These are phyloP conservation scores for Termitomyces heimii DNA, from an alignment of 768 basidiomycete species.

Conservation along the genomic window DNA sequence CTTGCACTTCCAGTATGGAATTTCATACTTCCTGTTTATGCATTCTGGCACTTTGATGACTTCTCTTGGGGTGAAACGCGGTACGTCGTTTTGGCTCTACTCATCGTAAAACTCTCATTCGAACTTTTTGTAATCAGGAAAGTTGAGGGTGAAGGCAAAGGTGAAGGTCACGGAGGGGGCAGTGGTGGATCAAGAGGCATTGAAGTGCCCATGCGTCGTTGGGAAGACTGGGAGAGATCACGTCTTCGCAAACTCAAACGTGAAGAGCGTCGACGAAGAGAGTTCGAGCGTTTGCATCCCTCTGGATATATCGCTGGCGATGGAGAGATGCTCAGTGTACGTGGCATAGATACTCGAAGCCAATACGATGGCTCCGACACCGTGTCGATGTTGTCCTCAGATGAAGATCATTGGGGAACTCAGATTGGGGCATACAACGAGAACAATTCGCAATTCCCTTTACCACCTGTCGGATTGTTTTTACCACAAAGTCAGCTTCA, in stretches of 20 bases:
- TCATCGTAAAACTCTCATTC: constrained; percentile 6
- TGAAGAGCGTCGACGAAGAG: constrained; percentile 74
- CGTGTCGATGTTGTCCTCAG: constrained; percentile 75
- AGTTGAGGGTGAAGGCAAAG: constrained; percentile 88
- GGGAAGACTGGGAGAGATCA: constrained; percentile 99
- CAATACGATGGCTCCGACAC: constrained; percentile 81
- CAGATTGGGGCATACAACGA: constrained; percentile 98
- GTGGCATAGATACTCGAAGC: constrained; percentile 42
- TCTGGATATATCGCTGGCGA: constrained; percentile 59
- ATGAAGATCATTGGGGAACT: constrained; percentile 93
- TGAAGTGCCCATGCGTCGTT: constrained; percentile 87
- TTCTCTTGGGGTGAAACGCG: constrained; percentile 99
- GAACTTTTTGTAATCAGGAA: constrained; percentile 46
- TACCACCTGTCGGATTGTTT: constrained; percentile 74
- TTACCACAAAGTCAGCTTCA: constrained; percentile 34
- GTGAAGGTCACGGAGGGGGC: constrained; percentile 69
- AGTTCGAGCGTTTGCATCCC: constrained; percentile 76
- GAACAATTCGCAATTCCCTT: constrained; percentile 68
- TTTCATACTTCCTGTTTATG: constrained; percentile 87
- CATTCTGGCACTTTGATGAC: constrained; percentile 99
- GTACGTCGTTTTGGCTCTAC: constrained; percentile 33
- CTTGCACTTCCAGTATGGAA: constrained; percentile 95
- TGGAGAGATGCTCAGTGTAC: constrained; percentile 56
- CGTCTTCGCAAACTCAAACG: constrained; percentile 85
- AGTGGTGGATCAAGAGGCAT: constrained; percentile 44